Evolutionary conservation across 805 yeast species (phyloP), one percentile per base, ranked within the genome.

Genomic region (Myxozyma monticola): DNA sequence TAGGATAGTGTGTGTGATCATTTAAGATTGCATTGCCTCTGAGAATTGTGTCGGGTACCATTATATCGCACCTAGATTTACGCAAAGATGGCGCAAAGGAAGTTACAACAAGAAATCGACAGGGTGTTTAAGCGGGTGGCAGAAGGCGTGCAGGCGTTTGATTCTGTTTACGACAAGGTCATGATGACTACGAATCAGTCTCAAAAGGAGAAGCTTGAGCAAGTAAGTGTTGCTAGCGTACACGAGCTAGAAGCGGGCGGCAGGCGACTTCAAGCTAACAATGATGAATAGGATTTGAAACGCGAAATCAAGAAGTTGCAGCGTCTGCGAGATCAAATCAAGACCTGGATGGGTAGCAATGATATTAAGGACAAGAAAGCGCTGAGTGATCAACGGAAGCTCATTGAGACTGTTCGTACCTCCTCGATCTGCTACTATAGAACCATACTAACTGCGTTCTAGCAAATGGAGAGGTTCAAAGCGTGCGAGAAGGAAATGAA

Each of bases 291-390:
- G 54, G 99, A 91, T 66, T 75, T 91, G 65, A 90, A 93, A 71
- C 84, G 93, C 63, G 98, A 93, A 68, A 90, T 93, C 69, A 91
- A 93, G 70, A 91, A 89, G 68, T 76, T 91, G 50, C 99, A 91
- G 67, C 81, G 96, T 66, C 82, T 85, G 61, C 79, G 98, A 66
- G 99, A 91, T 68, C 98, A 89, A 71, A 87, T 91, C 62, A 91
- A 91, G 71, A 85, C 86, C 49, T 91, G 99, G 99, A 71, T 89
- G 66, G 81, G 91, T 37, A 90, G 91, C 60, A 86, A 84, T 60
- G 95, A 90, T 56, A 89, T 90, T 40, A 89, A 95, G 67, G 95
- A 91, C 62, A 93, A 88, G 66, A 86, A 85, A 62, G 78, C 82
- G 42, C 72, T 88, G 57, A 74, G 84, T 49, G 97, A 91, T 62